These are phyloP conservation scores for Erythrobasidium yunnanense DNA, from an alignment of 768 basidiomycete genomes.

Conservation along the genomic window DNA sequence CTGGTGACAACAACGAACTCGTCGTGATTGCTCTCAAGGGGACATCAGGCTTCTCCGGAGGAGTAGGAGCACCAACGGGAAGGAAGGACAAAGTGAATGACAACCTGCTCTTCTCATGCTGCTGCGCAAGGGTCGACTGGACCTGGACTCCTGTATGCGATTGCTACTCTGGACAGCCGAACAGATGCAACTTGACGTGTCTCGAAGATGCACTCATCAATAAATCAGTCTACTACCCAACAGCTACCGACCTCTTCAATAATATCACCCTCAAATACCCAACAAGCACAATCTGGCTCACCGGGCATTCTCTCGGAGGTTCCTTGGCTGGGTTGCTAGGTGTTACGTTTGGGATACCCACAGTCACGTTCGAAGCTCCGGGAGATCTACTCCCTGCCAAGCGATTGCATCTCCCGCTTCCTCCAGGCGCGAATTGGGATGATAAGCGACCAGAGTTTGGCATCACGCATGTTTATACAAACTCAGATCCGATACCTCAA, in stretches of 20 bases:
- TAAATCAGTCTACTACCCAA: conserved; percentile 76
- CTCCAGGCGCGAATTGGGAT: conserved; percentile 46
- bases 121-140: conserved; percentile 87
- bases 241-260: conserved; percentile 81
- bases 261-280: conserved; percentile 87
- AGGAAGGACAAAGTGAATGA: conserved; percentile 88
- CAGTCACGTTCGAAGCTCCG: conserved; percentile 80
- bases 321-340: conserved; percentile 72
- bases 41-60: conserved; percentile 54
- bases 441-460: conserved; percentile 17
- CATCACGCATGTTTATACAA: conserved; percentile 79
- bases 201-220: conserved; percentile 64
- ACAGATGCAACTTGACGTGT: conserved; percentile 64
- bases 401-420: conserved; percentile 74
- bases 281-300: conserved; percentile 74
- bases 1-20: conserved; percentile 63
- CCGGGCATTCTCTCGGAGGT: conserved; percentile 71
- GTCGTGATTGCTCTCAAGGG: conserved; percentile 85
- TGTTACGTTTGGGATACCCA: conserved; percentile 80
- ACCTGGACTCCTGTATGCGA: conserved; percentile 88
- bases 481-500: conserved; percentile 79
- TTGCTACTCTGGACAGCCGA: conserved; percentile 54
- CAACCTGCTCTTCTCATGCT: conserved; percentile 87
- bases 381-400: conserved; percentile 69
- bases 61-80: conserved; percentile 50